phyloP scores from a whole-genome alignment of 1,284 basidiomycete genomes.

The Austroboletus novae-zelandiae region DNA sequence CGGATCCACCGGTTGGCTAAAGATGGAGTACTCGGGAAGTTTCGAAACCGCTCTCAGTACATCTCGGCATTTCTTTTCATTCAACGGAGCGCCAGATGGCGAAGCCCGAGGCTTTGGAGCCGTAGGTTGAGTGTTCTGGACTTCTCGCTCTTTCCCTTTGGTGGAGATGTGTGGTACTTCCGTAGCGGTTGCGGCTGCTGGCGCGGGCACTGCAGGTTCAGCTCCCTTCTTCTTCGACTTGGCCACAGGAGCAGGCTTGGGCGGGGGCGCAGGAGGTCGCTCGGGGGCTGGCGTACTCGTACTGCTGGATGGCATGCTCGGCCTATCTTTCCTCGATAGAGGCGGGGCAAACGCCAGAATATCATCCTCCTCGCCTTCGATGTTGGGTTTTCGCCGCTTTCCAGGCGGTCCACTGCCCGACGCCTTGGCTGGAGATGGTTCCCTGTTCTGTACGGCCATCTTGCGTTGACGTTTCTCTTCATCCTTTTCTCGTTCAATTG shows the following conservation, averaged over 20 bases:
- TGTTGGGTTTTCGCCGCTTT: constrained; percentile 58
- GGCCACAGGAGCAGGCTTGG: constrained; percentile 27
- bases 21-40: constrained; percentile 73
- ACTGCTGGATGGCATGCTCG: constrained; percentile 23
- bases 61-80: constrained; percentile 78
- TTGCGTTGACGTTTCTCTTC: constrained; percentile 42
- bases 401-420: constrained; percentile 35
- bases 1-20: constrained; percentile 86
- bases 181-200: constrained; percentile 16
- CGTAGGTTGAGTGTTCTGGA: constrained; percentile 29
- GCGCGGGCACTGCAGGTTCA: constrained; percentile 31
- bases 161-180: constrained; percentile 40
- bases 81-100: constrained; percentile 51
- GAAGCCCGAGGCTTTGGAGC: constrained; percentile 46
- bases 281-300: constrained; percentile 26
- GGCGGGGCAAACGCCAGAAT: constrained; percentile 58
- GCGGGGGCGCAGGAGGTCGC: constrained; percentile 20
- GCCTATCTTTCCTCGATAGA: constrained; percentile 57
- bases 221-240: constrained; percentile 44
- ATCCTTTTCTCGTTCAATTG: constrained; percentile 69
- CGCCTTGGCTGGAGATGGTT: constrained; percentile 33
- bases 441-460: constrained; percentile 25
- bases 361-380: constrained; percentile 53
- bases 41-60: constrained; percentile 67
- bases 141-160: constrained; percentile 70